These are phyloP conservation scores for Biscogniauxia marginata DNA, from an alignment of 2,329 filamentous ascomycete genomes.

Conservation along the genomic window DNA sequence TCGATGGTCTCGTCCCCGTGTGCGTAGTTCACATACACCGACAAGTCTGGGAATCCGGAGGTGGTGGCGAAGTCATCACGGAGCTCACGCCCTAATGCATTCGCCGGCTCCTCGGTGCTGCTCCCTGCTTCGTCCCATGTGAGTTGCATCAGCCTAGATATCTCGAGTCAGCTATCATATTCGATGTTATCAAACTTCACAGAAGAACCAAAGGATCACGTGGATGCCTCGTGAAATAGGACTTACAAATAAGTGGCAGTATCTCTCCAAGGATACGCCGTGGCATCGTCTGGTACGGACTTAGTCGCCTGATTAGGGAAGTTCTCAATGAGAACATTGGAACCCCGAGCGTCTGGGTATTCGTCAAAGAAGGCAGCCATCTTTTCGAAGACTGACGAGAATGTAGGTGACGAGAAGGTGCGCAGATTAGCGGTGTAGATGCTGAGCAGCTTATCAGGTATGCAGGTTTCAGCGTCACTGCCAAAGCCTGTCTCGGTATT, in stretches of 20 bases:
- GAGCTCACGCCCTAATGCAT: too few relatives aligned
- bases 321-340: conserved; percentile 3
- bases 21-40: too few relatives aligned
- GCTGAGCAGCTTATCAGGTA: background rate
- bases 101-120: too few relatives aligned
- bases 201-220: too few relatives aligned
- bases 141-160: too few relatives aligned
- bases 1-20: too few relatives aligned
- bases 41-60: too few relatives aligned
- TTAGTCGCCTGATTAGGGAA: conserved; percentile 9
- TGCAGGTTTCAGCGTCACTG: background rate
- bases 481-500: background rate
- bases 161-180: too few relatives aligned
- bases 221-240: too few relatives aligned
- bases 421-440: conserved; percentile 1
- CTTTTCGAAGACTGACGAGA: background rate
- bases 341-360: conserved; percentile 2
- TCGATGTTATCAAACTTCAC: too few relatives aligned
- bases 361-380: conserved; percentile 3
- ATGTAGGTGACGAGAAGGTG: background rate
- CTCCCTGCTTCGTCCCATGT: too few relatives aligned
- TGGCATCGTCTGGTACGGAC: conserved; percentile 12
- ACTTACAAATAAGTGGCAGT: conserved; percentile 6
- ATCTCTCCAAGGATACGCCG: conserved; percentile 23
- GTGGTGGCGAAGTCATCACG: too few relatives aligned